Percentiles rank a stretch among this genome's conserved stretches.
Evolutionary conservation across 164 flowering plant species (phyloP).

Genomic region (Berberis vulgaris): DNA sequence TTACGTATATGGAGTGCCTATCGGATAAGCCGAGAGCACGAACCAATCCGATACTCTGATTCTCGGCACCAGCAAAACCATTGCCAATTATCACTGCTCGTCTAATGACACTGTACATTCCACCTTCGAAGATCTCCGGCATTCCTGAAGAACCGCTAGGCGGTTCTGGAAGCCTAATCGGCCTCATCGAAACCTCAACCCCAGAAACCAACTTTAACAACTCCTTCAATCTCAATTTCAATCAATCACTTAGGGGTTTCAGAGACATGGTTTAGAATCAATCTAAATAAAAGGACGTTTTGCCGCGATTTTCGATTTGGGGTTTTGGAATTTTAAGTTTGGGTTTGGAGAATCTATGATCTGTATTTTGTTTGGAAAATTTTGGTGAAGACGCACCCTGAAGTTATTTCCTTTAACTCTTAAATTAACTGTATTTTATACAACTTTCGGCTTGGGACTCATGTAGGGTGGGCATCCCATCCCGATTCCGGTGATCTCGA

Average conservation of each 20-base stretch:
- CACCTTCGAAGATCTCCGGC: conserved; percentile 83
- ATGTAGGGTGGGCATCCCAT: too few species aligned
- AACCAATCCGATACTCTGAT: conserved; percentile 80
- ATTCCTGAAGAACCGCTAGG: conserved; percentile 48
- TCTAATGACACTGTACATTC: conserved; percentile 49
- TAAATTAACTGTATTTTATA: too few species aligned
- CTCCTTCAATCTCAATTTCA: neutral
- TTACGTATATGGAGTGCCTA: conserved; percentile 61
- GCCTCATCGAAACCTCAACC: conserved; percentile 36
- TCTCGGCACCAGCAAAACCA: conserved; percentile 75
- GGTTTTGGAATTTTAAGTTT: too few species aligned
- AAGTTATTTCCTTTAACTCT: too few species aligned
- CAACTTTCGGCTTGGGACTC: too few species aligned
- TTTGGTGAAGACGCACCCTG: too few species aligned
- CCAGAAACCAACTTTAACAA: neutral
- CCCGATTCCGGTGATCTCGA: too few species aligned
- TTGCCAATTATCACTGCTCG: conserved; percentile 84
- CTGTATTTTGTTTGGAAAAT: too few species aligned
- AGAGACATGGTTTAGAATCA: too few species aligned
- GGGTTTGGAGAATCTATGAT: too few species aligned
- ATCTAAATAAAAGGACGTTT: too few species aligned
- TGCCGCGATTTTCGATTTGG: too few species aligned
- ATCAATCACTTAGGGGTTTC: neutral
- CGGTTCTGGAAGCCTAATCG: conserved; percentile 83
- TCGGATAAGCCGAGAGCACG: conserved; percentile 81